Evolutionary conservation across 2,329 filamentous ascomycete species (phyloP), one percentile per base, ranked within the genome.

Genomic region (Aureobasidium melanogenum): DNA sequence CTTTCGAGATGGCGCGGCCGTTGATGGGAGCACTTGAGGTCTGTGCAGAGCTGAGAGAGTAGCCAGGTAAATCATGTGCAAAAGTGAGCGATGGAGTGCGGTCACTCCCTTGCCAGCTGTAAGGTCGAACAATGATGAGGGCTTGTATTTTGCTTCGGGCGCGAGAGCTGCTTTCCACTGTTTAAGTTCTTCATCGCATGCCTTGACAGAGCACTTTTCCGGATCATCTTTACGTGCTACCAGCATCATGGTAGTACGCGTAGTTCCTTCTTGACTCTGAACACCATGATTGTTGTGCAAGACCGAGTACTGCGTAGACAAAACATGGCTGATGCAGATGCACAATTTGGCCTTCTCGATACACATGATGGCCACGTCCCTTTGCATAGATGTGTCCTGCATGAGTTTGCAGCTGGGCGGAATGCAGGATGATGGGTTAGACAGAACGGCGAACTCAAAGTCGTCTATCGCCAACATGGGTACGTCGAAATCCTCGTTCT

Each of bases 21-120:
- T 84, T 0, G 87, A 87, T 0, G 91, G 91, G 43, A 96, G 81
- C 63, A 97, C 93, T 66, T 96, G 91, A 2, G 93, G 93, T 32
- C 93, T 86, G 73, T 97, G 92, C 19, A 97, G 80, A 3, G 93
- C 93, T 57, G 91, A 96, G 19, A 95, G 82, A 0, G 92, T 95
- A 1, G 93, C 95, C 73, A 91, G 89, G 74, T 95, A 96, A 1
- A 96, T 86, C 88, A 97, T 95, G 73, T 96, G 91, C 38, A 97
- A 78, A 22, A 97, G 80, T n/a, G 89, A 89, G 51, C 89, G 84
- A 71, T 96, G 91, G 2, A 96, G 76, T 26, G 68, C 67, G 52
- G 87, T 84, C 4, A 84, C 79, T 41, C 81, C 80, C 36, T 85
- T 86, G 19, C 85, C 79, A 17, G 75, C 80, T 57, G 83, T 79